Percentiles rank a stretch among this genome's conserved stretches.
Conservation (phyloP, 768 basidiomycete species). For the Psilocybe cubensis region DNA sequence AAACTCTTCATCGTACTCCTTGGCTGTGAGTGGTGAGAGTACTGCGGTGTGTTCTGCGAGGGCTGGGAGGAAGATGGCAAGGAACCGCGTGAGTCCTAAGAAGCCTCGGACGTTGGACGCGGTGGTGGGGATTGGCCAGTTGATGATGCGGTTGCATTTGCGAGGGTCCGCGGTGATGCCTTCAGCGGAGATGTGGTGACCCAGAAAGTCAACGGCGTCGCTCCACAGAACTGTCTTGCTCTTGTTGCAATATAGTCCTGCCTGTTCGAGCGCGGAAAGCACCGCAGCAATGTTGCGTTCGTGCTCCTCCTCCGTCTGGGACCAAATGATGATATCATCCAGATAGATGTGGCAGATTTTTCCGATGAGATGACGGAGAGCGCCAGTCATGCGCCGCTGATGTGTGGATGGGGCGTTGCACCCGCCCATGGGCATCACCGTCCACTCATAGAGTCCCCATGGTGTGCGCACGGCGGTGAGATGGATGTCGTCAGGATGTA, state of each 20-base stretch:
- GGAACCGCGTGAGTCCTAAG: slow-evolving; percentile 33
- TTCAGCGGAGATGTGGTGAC: slow-evolving; percentile 30
- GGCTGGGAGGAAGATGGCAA: slow-evolving; percentile 29
- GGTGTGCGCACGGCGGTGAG: not conserved
- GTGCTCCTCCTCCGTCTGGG: not conserved
- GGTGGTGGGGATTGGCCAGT: slow-evolving; percentile 33
- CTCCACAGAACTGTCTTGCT: slow-evolving; percentile 18
- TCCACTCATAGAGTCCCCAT: not conserved
- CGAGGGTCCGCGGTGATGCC: slow-evolving; percentile 31
- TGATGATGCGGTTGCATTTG: slow-evolving; percentile 29
- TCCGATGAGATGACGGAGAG: not conserved
- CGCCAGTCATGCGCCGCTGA: not conserved
- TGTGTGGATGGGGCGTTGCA: not conserved
- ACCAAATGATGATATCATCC: not conserved
- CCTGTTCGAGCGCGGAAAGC: slow-evolving; percentile 10
- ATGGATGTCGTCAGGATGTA: not conserved
- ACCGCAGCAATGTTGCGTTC: not conserved
- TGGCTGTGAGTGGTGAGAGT: slow-evolving; percentile 28
- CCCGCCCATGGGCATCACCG: not conserved
- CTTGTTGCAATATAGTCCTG: slow-evolving; percentile 13
- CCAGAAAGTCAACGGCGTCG: slow-evolving; percentile 30
- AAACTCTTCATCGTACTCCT: slow-evolving; percentile 26
- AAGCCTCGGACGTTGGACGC: slow-evolving; percentile 33
- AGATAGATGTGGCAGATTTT: not conserved
- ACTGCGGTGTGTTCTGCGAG: slow-evolving; percentile 31